Base-by-base conservation (phyloP, 108 stramenopile species). In the Nitzschia sp. region DNA sequence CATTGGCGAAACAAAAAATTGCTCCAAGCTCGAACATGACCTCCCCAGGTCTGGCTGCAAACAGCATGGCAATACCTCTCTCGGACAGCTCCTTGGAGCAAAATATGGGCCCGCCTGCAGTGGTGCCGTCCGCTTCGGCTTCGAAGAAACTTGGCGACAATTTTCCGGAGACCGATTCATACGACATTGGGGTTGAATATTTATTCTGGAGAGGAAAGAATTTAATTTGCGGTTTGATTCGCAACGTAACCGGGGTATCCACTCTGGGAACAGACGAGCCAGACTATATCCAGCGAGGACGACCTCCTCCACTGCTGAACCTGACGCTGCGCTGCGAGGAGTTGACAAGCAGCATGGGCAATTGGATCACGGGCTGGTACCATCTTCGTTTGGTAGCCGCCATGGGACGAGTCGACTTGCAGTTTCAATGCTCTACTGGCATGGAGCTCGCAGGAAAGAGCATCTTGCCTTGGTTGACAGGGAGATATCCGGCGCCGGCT, bases 161-260 rank as follows among this genome's bases (percentile, higher is more conserved):
- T n/a, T n/a, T n/a, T n/a, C n/a, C n/a, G n/a, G 38, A 42, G 13
- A 42, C 13, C 13, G 9, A 5, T 51, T 51, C 49, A 4, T 51
- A 21, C 31, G 56, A 25, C 8, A 30, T 57, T 30, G 56, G 29
- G 6, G 6, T 5, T 13, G 56, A 57, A 3, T 60, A 35, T 36
- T 36, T 71, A 21, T 71, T 71, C 31, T 71, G 70, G 70, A 9
- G 30, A 11, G 70, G 70, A 32, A 57, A 61, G 30, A 31, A 49
- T 2, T 32, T 18, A 31, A 47, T 71, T 19, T 71, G 70, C 26
- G 45, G 53, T 18, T 42, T 71, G 15, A 49, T 71, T 17, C 29
- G 34, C 33, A 71, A 61, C 49, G 61, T 71, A 33, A 71, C 70
- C 21, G 42, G 57, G 18, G 46, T 27, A 55, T 19, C 3, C 11